These are phyloP conservation scores for Beta corolliflora DNA, from an alignment of 179 eudicot species.

Conservation along the genomic window DNA sequence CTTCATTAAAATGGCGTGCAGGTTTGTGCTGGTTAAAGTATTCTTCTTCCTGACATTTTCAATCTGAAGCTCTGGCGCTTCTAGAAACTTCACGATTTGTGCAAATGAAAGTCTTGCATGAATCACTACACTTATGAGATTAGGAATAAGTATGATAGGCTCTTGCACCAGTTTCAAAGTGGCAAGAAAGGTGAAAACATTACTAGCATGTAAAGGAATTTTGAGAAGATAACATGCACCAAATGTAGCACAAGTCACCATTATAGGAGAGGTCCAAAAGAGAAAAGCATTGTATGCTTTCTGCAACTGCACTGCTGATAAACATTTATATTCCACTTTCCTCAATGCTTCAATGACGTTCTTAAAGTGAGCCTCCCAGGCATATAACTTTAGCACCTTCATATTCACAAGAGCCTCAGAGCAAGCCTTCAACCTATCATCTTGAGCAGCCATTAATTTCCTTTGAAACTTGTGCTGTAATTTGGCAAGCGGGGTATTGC, in stretches of 20 bases:
- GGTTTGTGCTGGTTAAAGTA: constrained; percentile 3
- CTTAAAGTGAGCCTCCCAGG: constrained; percentile 81
- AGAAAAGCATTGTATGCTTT: constrained; percentile 55
- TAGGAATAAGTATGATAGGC: constrained; percentile 68
- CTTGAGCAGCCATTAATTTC: constrained; percentile 74
- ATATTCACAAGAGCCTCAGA: constrained; percentile 76
- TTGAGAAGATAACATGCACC: constrained; percentile 69
- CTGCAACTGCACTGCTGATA: constrained; percentile 52
- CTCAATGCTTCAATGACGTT: constrained; percentile 46
- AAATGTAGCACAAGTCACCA: constrained; percentile 74
- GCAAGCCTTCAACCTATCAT: constrained; percentile 56
- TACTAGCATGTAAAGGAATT: constrained; percentile 64
- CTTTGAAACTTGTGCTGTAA: constrained; percentile 66
- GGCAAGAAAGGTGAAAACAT: constrained; percentile 80
- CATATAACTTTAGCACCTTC: constrained; percentile 80
- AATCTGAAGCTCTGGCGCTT: constrained; percentile 63
- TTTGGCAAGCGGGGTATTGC: constrained; percentile 50
- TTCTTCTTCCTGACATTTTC: constrained; percentile 39
- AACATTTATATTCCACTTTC: constrained; percentile 52
- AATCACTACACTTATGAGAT: constrained; percentile 67
- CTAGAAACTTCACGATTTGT: constrained; percentile 64
- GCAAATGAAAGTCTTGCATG: constrained; percentile 75
- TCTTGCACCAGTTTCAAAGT: constrained; percentile 79
- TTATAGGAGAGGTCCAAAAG: constrained; percentile 72
- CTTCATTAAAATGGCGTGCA: constrained; percentile 36